Evolutionary conservation across 2,329 filamentous ascomycete genomes (phyloP).

Genomic region (Monosporascus sp.): DNA sequence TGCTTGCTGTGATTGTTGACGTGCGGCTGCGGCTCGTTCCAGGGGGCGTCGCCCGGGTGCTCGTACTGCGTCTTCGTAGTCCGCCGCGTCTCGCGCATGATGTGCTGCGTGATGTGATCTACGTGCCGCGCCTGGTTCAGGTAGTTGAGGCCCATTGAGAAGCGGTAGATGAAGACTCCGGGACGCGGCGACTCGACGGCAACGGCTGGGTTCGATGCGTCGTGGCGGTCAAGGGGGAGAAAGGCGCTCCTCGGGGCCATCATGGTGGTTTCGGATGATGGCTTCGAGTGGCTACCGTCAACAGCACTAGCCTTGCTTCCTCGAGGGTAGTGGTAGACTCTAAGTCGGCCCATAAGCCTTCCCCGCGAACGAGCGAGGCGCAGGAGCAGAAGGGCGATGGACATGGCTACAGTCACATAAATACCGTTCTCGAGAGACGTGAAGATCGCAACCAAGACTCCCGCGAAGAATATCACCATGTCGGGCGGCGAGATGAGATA

Average conservation of each 20-base stretch:
- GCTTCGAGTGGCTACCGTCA: background rate
- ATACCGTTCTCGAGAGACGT: conserved; percentile 45
- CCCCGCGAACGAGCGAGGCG: conserved; percentile 43
- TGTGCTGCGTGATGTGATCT: conserved; percentile 33
- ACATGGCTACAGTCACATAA: conserved; percentile 41
- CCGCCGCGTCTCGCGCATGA: conserved; percentile 35
- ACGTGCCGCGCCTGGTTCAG: conserved; percentile 45
- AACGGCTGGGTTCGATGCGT: conserved; percentile 41
- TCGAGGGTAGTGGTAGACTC: conserved; percentile 14
- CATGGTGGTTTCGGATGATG: conserved; percentile 3
- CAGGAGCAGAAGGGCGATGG: conserved; percentile 37
- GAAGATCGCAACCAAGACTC: conserved; percentile 56
- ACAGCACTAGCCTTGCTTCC: conserved; percentile 1
- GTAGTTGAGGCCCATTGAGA: conserved; percentile 48
- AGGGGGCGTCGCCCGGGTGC: conserved; percentile 40
- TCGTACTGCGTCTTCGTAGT: conserved; percentile 33
- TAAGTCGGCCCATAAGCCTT: conserved; percentile 38
- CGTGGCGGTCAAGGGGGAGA: conserved; percentile 34
- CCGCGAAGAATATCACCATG: conserved; percentile 67
- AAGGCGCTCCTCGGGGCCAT: conserved; percentile 22
- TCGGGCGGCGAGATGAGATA: conserved; percentile 73
- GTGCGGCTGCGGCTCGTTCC: conserved; percentile 46
- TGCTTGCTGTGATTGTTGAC: conserved; percentile 23
- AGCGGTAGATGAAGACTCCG: conserved; percentile 47
- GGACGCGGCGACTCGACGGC: conserved; percentile 38